A percentile compares a stretch with the other conserved stretches of the same genome.
These are phyloP conservation scores for Cryptococcus jaspeensis DNA, from an alignment of 1,284 basidiomycete species.

Conservation along the genomic window DNA sequence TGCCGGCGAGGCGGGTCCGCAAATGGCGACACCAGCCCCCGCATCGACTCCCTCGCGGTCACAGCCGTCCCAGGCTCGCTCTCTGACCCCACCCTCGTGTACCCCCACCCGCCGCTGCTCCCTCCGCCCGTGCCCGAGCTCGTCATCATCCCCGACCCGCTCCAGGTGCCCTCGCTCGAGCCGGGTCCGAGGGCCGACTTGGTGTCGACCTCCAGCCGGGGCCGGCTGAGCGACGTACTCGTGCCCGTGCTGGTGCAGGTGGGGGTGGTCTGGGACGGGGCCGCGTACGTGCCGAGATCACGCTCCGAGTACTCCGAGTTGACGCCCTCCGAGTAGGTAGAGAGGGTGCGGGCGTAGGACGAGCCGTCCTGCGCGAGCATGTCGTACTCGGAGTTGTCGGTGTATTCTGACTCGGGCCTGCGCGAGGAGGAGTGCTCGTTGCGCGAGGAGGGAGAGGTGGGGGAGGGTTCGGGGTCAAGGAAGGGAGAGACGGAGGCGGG, in stretches of 20 bases:
- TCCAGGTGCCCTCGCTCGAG: background rate
- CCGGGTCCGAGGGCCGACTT: background rate
- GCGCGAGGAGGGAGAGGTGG: background rate
- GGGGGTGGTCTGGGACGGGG: background rate
- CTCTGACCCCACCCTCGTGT: background rate
- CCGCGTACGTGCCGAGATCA: constrained; percentile 9
- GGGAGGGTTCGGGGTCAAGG: background rate
- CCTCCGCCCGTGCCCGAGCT: background rate
- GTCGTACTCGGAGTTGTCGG: constrained; percentile 39
- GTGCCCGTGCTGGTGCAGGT: background rate
- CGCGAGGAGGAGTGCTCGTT: background rate
- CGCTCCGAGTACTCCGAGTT: constrained; percentile 20
- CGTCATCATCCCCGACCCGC: background rate
- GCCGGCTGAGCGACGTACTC: background rate
- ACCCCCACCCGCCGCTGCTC: background rate
- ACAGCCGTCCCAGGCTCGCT: background rate
- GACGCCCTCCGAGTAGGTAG: constrained; percentile 22
- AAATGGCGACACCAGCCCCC: constrained; percentile 6
- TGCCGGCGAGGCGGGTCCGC: constrained; percentile 1
- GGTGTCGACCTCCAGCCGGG: constrained; percentile 2
- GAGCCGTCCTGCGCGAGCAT: constrained; percentile 35
- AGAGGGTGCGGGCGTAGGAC: constrained; percentile 34
- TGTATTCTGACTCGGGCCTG: constrained; percentile 21
- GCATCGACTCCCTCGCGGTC: background rate
- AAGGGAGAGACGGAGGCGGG: background rate